Conservation (phyloP, 2,329 filamentous ascomycete genomes). For the Cladosporium sphaerospermum region DNA sequence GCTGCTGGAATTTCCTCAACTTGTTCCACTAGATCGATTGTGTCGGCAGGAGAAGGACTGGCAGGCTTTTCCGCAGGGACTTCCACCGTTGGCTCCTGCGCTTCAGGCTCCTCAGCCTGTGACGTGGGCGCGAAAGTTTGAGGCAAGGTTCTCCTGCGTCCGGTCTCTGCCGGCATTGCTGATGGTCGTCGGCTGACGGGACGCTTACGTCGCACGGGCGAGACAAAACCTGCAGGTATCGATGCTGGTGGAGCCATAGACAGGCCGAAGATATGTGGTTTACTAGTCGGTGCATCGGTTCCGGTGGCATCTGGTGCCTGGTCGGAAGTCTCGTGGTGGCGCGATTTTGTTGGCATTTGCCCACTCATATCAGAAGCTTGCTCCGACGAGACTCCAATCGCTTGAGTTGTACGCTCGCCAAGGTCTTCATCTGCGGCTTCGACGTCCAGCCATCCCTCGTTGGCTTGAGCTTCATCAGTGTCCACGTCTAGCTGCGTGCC, state of each 20-base stretch:
- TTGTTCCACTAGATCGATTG: too few relatives aligned
- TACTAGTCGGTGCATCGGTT: too few relatives aligned
- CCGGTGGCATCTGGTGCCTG: too few relatives aligned
- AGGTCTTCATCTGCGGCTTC: constrained; percentile 21
- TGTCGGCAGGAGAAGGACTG: too few relatives aligned
- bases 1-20: too few relatives aligned
- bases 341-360: not conserved
- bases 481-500: constrained; percentile 16
- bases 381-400: not conserved
- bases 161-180: not conserved
- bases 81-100: too few relatives aligned
- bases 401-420: constrained; percentile 9
- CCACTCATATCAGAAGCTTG: not conserved
- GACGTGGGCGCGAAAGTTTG: constrained; percentile 18
- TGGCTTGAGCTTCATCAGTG: constrained; percentile 12
- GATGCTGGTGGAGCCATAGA: not conserved
- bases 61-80: too few relatives aligned
- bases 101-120: too few relatives aligned
- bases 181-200: not conserved
- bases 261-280: too few relatives aligned
- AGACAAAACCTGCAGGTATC: constrained; percentile 29
- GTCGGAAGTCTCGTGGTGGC: too few relatives aligned
- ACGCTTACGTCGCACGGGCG: constrained; percentile 18
- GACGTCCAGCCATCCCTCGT: constrained; percentile 20
- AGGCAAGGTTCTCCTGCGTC: constrained; percentile 24